Conservation (phyloP, 805 yeast genomes). For the Maudiozyma bulderi region DNA sequence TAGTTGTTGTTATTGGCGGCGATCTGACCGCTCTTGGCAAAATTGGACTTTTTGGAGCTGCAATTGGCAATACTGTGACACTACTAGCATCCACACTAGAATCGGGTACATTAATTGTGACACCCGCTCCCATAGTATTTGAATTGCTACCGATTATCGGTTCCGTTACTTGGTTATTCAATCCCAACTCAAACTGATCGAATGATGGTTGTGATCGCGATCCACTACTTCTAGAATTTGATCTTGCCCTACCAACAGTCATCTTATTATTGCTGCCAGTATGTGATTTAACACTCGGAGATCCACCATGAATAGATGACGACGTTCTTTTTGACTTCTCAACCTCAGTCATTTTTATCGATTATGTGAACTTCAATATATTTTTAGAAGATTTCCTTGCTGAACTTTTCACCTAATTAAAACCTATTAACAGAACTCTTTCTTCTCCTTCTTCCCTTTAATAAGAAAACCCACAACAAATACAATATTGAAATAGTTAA, state of each 20-base stretch:
- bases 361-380: too few species aligned
- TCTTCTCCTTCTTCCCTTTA: too few species aligned
- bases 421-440: too few species aligned
- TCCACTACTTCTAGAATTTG: slow-evolving; percentile 24
- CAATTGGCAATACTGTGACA: not conserved
- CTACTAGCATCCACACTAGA: too few species aligned
- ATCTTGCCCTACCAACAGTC: slow-evolving; percentile 17
- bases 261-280: not conserved
- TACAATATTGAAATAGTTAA: too few species aligned
- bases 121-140: too few species aligned
- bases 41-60: not conserved
- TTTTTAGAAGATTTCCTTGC: too few species aligned
- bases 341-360: slow-evolving; percentile 3
- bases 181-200: slow-evolving; percentile 5
- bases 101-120: too few species aligned
- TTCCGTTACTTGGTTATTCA: not conserved
- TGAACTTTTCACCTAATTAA: too few species aligned
- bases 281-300: not conserved
- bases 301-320: not conserved
- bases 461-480: too few species aligned
- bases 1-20: not conserved
- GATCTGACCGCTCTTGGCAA: not conserved
- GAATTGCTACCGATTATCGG: not conserved
- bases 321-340: slow-evolving; percentile 2
- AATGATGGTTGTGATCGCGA: slow-evolving; percentile 8